Percentiles rank a stretch among this genome's conserved stretches.
Evolutionary conservation across 768 basidiomycete genomes (phyloP).

Genomic region (Amanita muscaria): DNA sequence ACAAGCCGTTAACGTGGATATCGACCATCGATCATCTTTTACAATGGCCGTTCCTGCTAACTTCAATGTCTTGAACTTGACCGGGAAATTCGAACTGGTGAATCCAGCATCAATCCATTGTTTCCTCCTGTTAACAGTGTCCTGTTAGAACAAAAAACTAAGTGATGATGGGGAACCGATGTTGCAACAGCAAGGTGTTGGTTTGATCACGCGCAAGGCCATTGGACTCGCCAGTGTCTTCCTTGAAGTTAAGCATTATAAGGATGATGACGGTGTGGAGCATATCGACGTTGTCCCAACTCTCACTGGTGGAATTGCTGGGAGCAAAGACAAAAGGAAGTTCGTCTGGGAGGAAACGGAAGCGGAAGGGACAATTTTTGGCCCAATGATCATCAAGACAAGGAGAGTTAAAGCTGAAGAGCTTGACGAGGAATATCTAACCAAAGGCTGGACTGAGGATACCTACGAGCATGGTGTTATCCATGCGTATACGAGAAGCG

Average conservation of each 20-base stretch:
- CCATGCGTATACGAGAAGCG: constrained; percentile 43
- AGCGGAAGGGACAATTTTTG: constrained; percentile 53
- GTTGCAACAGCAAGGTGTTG: constrained; percentile 60
- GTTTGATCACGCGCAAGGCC: constrained; percentile 61
- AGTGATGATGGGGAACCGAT: constrained; percentile 57
- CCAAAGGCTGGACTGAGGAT: constrained; percentile 31
- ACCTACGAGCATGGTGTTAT: constrained; percentile 36
- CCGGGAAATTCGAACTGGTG: constrained; percentile 7
- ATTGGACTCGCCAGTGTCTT: constrained; percentile 52
- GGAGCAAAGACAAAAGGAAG: constrained; percentile 45
- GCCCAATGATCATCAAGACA: constrained; percentile 44
- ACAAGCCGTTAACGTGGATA: too few species aligned
- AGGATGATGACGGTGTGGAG: constrained; percentile 49
- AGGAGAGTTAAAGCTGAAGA: constrained; percentile 36
- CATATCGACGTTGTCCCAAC: constrained; percentile 62
- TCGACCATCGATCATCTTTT: too few species aligned
- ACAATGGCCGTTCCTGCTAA: constrained; percentile 6
- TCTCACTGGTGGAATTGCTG: constrained; percentile 53
- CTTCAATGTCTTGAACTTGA: constrained; percentile 5
- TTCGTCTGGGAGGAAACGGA: constrained; percentile 49
- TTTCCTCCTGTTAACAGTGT: neutral
- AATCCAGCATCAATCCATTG: neutral
- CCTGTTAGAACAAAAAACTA: constrained; percentile 53
- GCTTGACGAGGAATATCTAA: constrained; percentile 44
- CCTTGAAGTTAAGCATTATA: constrained; percentile 57